Evolutionary conservation across 2,329 filamentous ascomycete species (phyloP).

Genomic region (Rhynchosporium secalis): DNA sequence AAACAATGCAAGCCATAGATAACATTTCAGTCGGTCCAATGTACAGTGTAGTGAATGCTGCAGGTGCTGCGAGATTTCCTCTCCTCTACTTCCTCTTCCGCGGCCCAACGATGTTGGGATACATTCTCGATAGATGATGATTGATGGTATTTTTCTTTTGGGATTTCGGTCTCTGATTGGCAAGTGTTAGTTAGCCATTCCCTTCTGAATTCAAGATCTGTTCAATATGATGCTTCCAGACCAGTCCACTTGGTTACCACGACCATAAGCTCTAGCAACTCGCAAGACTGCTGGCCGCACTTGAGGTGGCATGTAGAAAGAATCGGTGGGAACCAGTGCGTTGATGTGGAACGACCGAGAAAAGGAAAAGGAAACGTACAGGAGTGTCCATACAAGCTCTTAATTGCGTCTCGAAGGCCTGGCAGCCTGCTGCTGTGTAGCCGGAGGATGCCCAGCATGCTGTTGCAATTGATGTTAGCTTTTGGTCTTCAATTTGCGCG

Average conservation of each 20-base stretch:
- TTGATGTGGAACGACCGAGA: neutral
- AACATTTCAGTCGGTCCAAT: no score
- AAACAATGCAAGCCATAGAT: no score
- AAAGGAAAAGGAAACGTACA: conserved; percentile 47
- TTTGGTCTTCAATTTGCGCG: neutral
- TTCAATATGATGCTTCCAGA: no score
- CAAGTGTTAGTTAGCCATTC: neutral
- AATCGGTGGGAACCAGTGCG: no score
- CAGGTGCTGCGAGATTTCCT: neutral
- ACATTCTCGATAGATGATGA: conserved; percentile 81
- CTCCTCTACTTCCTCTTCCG: conserved; percentile 58
- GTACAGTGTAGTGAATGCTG: neutral
- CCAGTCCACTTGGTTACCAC: no score
- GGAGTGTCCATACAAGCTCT: conserved; percentile 79
- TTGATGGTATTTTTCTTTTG: conserved; percentile 80
- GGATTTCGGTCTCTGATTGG: conserved; percentile 52
- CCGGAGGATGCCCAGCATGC: conserved; percentile 84
- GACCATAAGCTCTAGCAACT: no score
- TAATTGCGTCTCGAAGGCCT: conserved; percentile 59
- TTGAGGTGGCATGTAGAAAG: no score
- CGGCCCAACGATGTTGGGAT: conserved; percentile 69
- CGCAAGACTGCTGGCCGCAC: no score
- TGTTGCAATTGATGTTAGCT: conserved; percentile 40
- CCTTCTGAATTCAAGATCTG: neutral
- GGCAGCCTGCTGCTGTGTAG: conserved; percentile 61